Base-by-base conservation (phyloP, 2,329 filamentous ascomycete genomes). In the Cyphellophora europaea region DNA sequence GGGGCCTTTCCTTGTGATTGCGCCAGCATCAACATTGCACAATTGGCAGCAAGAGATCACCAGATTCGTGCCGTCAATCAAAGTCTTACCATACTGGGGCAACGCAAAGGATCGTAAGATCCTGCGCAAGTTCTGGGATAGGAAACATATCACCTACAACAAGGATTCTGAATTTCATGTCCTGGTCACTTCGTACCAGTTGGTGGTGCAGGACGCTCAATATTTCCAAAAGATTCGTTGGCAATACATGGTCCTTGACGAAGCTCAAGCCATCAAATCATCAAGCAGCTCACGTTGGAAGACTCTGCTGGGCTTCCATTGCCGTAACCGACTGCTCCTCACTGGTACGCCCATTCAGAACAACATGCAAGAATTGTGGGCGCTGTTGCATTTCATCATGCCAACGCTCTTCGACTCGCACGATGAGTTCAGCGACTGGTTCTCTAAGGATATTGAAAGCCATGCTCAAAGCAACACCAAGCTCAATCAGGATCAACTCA, bases 181-280 rank as follows among this genome's bases (percentile, higher is more conserved):
- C 34, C 76, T 95, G 33, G 79, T 98, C 31, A 98, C 91, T 0
- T 96, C 89, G 1, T 98, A 98, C 58, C 91, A 98, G 60, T 71
- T 98, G 23, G 91, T 98, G 16, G 91, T 98, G 13, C 84, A 88
- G 16, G 91, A 98, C 56, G 85, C 93, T 2, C 80, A 87, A 41
- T 98, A 98, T 60, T 96, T 98, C 66, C 89, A 95, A 62, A 96
- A 96, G 69, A 91, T 98, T 72, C 83, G 83, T 51, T 98, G 91
- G 91, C 91, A 96, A 63, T 96, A 98, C 67, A 98, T 98, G 91
- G 95, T 98, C 58, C 74, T 98, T 27, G 91, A 98, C 51, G 91
- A 98, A 61, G 91, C 91, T 2, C 91, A 98, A 57, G 91, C 91
- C 47, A 96, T 98, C 76, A 98, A 98, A 69, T 95, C 88, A 43